Evolutionary conservation across 2,329 filamentous ascomycete genomes (phyloP).

Genomic region (Ilyonectria destructans): DNA sequence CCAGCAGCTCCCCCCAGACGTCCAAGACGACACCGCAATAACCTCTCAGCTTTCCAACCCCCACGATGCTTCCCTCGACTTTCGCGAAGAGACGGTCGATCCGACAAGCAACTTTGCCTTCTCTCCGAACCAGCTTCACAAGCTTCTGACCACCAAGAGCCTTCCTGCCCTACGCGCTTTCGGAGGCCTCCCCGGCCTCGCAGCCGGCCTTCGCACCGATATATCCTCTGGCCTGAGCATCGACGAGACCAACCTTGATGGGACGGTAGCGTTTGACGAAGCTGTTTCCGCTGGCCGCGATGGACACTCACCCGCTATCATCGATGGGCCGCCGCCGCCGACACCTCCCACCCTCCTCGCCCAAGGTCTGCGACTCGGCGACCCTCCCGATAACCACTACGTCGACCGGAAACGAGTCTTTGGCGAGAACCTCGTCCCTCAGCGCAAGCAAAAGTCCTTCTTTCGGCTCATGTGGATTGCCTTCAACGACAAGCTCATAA

Average conservation of each 20-base stretch:
- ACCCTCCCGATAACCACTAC: constrained; percentile 48
- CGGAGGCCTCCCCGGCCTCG: constrained; percentile 69
- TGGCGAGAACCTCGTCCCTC: constrained; percentile 71
- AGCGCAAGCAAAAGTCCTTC: constrained; percentile 79
- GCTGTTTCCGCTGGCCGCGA: constrained; percentile 59
- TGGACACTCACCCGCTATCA: constrained; percentile 49
- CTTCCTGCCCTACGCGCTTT: constrained; percentile 65
- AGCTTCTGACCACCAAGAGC: constrained; percentile 67
- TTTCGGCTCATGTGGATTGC: constrained; percentile 81
- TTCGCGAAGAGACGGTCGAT: constrained; percentile 45
- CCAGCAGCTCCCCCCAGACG: constrained; percentile 18
- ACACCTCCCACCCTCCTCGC: constrained; percentile 40
- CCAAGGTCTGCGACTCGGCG: constrained; percentile 52
- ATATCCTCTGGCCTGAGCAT: constrained; percentile 63
- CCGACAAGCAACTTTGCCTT: constrained; percentile 68
- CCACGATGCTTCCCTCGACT: constrained; percentile 42
- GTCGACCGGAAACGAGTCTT: constrained; percentile 80
- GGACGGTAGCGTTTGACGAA: constrained; percentile 65
- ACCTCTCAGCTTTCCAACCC: constrained; percentile 22
- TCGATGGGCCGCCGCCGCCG: constrained; percentile 38
- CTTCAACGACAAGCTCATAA: constrained; percentile 86
- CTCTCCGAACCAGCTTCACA: constrained; percentile 68
- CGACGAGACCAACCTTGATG: constrained; percentile 65
- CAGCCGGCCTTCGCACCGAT: constrained; percentile 66
- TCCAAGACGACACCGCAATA: constrained; percentile 22